A percentile compares a stretch with the other conserved stretches of the same genome.
Conservation (phyloP, 495 filamentous ascomycete species). For the Alectoria sarmentosa region DNA sequence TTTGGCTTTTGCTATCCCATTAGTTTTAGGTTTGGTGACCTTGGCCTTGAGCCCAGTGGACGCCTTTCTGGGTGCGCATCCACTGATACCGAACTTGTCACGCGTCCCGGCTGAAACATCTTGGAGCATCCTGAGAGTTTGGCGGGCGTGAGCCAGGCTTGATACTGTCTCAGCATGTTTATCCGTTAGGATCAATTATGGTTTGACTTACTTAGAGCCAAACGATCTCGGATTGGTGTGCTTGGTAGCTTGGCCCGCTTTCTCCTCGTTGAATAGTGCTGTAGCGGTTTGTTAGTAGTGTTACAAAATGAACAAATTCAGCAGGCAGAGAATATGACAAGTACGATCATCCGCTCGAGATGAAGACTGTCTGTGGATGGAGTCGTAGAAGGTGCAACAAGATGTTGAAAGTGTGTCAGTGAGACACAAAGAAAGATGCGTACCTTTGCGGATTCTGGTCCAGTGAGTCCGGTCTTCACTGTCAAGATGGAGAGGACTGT, state of each 20-base stretch:
- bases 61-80: background rate
- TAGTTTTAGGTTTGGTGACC: background rate
- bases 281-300: background rate
- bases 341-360: background rate
- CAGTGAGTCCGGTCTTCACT: background rate
- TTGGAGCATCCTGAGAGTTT: background rate
- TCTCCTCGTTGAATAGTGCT: background rate
- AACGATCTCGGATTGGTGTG: background rate
- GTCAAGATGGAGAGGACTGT: background rate
- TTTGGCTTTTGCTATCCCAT: background rate
- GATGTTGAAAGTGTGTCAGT: background rate
- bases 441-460: background rate
- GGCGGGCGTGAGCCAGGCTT: slow-evolving; percentile 1
- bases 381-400: background rate
- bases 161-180: background rate
- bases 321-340: background rate
- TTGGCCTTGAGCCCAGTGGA: background rate
- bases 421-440: background rate
- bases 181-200: background rate
- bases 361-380: background rate
- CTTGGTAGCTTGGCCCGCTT: background rate
- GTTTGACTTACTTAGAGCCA: background rate
- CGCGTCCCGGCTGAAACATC: background rate
- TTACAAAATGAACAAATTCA: background rate
- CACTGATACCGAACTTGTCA: background rate